phyloP scores from a whole-genome alignment of 202 grass and related monocot genomes.

The Setaria viridis region DNA sequence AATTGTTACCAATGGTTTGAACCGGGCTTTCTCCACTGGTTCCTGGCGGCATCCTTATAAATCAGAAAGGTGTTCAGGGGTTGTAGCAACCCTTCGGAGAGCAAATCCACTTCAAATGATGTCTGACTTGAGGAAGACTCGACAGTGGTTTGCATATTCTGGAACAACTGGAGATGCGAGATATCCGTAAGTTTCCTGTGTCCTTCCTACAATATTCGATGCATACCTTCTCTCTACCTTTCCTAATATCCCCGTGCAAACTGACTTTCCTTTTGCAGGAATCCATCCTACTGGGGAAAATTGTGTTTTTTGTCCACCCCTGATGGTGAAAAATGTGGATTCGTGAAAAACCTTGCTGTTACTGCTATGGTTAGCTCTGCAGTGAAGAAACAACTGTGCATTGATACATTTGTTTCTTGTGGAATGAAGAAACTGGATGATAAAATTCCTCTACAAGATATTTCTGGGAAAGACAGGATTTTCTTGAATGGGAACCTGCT shows the following conservation, averaged over 20 bases:
- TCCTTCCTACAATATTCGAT: background rate
- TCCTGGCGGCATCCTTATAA: constrained; percentile 76
- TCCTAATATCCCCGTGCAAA: constrained; percentile 23
- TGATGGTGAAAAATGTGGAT: constrained; percentile 86
- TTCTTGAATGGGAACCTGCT: constrained; percentile 83
- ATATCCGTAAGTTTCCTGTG: constrained; percentile 73
- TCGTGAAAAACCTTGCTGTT: constrained; percentile 86
- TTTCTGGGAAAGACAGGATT: constrained; percentile 55
- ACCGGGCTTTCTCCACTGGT: constrained; percentile 82
- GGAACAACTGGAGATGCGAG: constrained; percentile 81
- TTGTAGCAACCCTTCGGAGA: constrained; percentile 76
- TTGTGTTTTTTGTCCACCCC: constrained; percentile 87
- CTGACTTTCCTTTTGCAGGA: constrained; percentile 58
- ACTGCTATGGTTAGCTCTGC: constrained; percentile 75
- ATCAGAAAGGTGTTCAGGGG: constrained; percentile 65
- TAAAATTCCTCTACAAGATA: constrained; percentile 44
- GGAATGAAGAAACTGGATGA: constrained; percentile 81
- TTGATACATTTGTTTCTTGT: constrained; percentile 68
- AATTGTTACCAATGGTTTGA: constrained; percentile 83
- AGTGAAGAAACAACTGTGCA: constrained; percentile 47
- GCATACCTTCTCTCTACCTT: background rate
- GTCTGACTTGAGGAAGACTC: constrained; percentile 81
- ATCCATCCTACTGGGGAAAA: constrained; percentile 93
- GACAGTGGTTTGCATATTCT: constrained; percentile 68
- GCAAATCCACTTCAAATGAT: constrained; percentile 87